Evolutionary conservation across 2,329 filamentous ascomycete species (phyloP).

Genomic region (Erysiphe pulchra): DNA sequence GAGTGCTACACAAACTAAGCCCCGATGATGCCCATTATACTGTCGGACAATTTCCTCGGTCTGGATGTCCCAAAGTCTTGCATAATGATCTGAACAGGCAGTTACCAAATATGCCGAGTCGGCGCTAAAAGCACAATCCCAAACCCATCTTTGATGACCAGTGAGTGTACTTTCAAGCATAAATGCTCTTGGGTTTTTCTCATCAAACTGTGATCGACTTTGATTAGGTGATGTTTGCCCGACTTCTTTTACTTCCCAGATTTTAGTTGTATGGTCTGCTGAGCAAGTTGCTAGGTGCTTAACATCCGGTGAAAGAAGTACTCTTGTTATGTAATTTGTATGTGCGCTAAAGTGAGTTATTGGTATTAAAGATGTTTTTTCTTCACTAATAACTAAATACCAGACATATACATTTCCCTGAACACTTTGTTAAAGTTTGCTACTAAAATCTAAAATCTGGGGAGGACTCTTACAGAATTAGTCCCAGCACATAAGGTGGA

Average conservation of each 20-base stretch:
- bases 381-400: conserved; percentile 54
- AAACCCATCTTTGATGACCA: conserved; percentile 53
- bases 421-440: neutral
- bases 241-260: conserved; percentile 73
- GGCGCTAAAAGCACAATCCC: conserved; percentile 54
- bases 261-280: conserved; percentile 66
- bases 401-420: conserved; percentile 95
- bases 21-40: conserved; percentile 52
- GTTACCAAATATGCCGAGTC: conserved; percentile 52
- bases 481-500: conserved; percentile 83
- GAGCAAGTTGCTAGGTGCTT: conserved; percentile 51
- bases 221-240: conserved; percentile 19
- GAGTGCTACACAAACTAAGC: conserved; percentile 13
- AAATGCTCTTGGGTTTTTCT: conserved; percentile 23
- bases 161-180: conserved; percentile 43
- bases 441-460: neutral
- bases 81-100: conserved; percentile 50
- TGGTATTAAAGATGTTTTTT: conserved; percentile 43
- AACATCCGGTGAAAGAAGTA: conserved; percentile 49
- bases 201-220: conserved; percentile 12
- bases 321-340: conserved; percentile 46
- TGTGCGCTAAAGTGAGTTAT: conserved; percentile 49
- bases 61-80: conserved; percentile 43
- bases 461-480: conserved; percentile 37
- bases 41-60: conserved; percentile 46